Evolutionary conservation across 768 basidiomycete genomes (phyloP).

Genomic region (Pleurotus djamor): DNA sequence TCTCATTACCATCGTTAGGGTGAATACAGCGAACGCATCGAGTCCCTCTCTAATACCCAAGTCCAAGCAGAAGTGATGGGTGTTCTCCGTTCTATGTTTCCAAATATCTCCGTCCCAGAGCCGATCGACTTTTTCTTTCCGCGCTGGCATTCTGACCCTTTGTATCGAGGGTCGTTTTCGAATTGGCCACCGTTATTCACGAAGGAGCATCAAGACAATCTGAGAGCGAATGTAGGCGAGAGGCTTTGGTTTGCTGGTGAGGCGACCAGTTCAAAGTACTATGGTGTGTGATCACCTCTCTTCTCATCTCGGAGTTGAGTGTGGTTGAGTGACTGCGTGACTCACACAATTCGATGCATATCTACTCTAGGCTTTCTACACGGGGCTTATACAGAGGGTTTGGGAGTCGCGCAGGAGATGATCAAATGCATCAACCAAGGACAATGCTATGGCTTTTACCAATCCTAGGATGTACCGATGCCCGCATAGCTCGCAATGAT

Average conservation of each 20-base stretch:
- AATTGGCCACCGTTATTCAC: constrained; percentile 70
- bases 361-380: constrained; percentile 57
- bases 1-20: constrained; percentile 34
- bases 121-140: constrained; percentile 56
- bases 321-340: background rate
- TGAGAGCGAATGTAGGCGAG: constrained; percentile 51
- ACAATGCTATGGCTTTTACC: background rate
- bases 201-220: constrained; percentile 48
- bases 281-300: constrained; percentile 38
- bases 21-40: constrained; percentile 58
- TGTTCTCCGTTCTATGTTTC: constrained; percentile 59
- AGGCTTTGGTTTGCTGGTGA: constrained; percentile 66
- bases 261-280: constrained; percentile 55
- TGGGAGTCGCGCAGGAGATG: constrained; percentile 33
- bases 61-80: constrained; percentile 52
- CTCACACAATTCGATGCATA: background rate
- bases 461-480: no score
- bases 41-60: constrained; percentile 42
- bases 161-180: constrained; percentile 62
- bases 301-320: background rate
- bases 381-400: constrained; percentile 58
- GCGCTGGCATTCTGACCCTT: constrained; percentile 51
- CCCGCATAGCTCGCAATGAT: no score
- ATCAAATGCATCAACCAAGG: constrained; percentile 34
- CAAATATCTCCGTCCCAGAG: constrained; percentile 47